These are phyloP conservation scores for Penicillium sp. DNA, from an alignment of 2,329 filamentous ascomycete genomes.

Conservation along the genomic window DNA sequence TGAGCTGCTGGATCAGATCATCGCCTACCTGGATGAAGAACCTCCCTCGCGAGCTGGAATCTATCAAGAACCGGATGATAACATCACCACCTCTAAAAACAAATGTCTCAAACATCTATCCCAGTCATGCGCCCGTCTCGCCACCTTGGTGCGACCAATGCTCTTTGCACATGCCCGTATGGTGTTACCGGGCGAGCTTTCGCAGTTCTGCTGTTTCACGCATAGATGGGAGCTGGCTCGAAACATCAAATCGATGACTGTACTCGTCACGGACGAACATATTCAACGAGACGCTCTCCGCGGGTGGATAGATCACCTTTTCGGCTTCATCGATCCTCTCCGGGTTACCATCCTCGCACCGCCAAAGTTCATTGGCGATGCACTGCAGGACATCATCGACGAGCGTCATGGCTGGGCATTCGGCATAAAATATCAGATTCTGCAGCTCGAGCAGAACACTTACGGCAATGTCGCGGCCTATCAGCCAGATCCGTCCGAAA, in stretches of 20 bases:
- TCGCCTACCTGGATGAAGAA: conserved; percentile 57
- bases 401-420: conserved; percentile 66
- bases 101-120: conserved; percentile 61
- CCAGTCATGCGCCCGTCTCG: conserved; percentile 58
- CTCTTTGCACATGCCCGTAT: conserved; percentile 62
- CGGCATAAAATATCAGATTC: conserved; percentile 63
- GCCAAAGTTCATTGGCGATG: conserved; percentile 63
- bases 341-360: conserved; percentile 63
- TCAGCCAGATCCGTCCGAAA: not conserved
- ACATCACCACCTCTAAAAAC: conserved; percentile 45
- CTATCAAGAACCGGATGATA: conserved; percentile 54
- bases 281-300: conserved; percentile 27
- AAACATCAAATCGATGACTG: conserved; percentile 54
- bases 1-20: conserved; percentile 63
- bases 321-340: conserved; percentile 57
- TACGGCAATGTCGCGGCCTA: conserved; percentile 1
- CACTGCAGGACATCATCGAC: conserved; percentile 62
- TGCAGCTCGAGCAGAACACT: conserved; percentile 50
- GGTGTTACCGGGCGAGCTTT: conserved; percentile 38
- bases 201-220: conserved; percentile 46
- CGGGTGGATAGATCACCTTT: conserved; percentile 60
- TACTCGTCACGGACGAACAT: conserved; percentile 45
- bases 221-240: conserved; percentile 34
- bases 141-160: conserved; percentile 54
- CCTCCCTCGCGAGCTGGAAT: conserved; percentile 56